phyloP scores from a whole-genome alignment of 106 monocot species.

The Dendrobium nobile region DNA sequence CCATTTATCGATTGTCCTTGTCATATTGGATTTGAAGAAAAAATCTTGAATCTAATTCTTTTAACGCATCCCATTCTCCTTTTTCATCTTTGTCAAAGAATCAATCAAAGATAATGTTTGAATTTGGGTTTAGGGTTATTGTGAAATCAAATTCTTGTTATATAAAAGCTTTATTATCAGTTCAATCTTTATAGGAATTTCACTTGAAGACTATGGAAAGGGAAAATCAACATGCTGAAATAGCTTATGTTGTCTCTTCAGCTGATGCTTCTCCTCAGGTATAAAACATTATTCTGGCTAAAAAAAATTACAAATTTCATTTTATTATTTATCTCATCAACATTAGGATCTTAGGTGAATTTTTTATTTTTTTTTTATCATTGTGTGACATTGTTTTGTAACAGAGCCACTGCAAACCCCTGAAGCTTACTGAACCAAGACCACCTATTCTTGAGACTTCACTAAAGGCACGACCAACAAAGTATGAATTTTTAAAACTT shows the following conservation, averaged over 20 bases:
- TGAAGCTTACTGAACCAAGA: conserved; percentile 62
- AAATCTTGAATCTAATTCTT: conserved; percentile 17
- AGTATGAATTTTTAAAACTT: conserved; percentile 22
- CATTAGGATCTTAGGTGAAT: not conserved
- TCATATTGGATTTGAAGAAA: conserved; percentile 21
- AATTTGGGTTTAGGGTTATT: not conserved
- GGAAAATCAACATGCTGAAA: conserved; percentile 46
- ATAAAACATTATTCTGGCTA: not conserved
- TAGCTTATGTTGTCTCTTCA: conserved; percentile 39
- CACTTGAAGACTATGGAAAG: conserved; percentile 84
- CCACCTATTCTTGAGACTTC: conserved; percentile 71
- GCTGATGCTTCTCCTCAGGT: conserved; percentile 39
- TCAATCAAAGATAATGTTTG: not conserved
- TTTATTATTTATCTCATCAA: no score
- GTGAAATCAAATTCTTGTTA: not conserved
- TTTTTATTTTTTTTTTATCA: not conserved
- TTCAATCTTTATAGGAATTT: conserved; percentile 46
- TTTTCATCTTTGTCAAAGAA: not conserved
- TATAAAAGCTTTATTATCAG: not conserved
- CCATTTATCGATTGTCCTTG: conserved; percentile 17
- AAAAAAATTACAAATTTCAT: not conserved
- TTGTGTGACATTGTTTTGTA: not conserved
- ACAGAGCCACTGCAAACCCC: conserved; percentile 52
- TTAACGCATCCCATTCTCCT: not conserved
- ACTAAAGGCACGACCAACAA: conserved; percentile 62